Base-by-base conservation (phyloP, 257 asterid species). In the Jaltomata sinuosa region DNA sequence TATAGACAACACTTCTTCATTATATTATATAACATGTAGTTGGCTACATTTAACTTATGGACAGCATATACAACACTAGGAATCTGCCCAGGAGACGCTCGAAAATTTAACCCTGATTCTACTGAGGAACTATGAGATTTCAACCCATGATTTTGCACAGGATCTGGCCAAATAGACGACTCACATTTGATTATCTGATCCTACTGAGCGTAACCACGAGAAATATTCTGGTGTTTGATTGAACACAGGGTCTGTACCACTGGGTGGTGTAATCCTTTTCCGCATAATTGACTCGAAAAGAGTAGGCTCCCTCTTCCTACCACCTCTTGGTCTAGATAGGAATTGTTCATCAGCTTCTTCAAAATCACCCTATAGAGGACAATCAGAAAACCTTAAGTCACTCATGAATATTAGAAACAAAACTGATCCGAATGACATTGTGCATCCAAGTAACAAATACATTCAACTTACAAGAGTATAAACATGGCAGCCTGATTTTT, bases 331-430 rank as follows among this genome's bases (percentile, higher is more conserved):
- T 62, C 69, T 62, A 62, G 69, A 27, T 12, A 62, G 69, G 84
- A 93, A 93, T 88, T 90, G 96, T 88, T 90, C 95, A 83, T 94
- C 98, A 3, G 91, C 84, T 69, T 87, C 97, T 52, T 84, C 93
- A 80, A 94, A 94, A 89, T 93, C 91, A 55, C 99, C 99, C 99
- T 96, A 91, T 40, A 76, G 36, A 84, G 1, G 42, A 19, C 57
- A 5, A 45, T 45, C 9, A 79, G n/a, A 18, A 9, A 14, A 7
- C 31, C 45, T 53, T 2, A 62, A 55, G 67, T 55, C 59, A 9
- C 11, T 8, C 31, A 8, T 14, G 15, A 27, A 47, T 42, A 34
- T 21, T 12, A 57, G 9, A 25, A 40, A 47, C 52, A 16, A 21
- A 12, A 69, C 14, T 8, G 21, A 4, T 67, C 53, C 0, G 3